Base-by-base conservation (phyloP, 306 rosid species). In the Calophaca sinica region DNA sequence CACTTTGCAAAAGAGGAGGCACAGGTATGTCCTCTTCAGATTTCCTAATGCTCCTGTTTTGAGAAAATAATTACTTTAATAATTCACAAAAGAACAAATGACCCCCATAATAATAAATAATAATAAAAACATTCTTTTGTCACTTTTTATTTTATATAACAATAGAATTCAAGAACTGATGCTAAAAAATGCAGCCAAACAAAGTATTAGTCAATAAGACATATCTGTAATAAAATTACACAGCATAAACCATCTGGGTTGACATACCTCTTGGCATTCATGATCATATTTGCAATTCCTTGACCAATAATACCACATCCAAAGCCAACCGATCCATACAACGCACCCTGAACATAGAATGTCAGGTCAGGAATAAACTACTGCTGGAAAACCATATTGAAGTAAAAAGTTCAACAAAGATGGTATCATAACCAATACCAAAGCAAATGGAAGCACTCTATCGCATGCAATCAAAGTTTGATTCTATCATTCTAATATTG, bases 301-400 rank as follows among this genome's bases (percentile, higher is more conserved):
- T 94, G 99, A 76, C 99, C 99, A 66, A 94, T 44, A 41, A 94
- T 84, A 59, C 99, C 99, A 83, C 99, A 94, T 75, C 87, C 97
- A 74, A 92, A 90, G 33, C 99, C 99, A 80, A 92, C 97, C 2
- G 87, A 72, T 68, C 96, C 99, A 81, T 94, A 94, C 79, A 90
- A 66, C 20, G 90, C 87, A 73, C 99, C 99, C 99, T 94, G 87
- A 80, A 86, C 58, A 80, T 68, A 79, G 72, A 87, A 87, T 60
- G 48, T 62, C 59, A 53, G 44, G 78, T 28, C 5, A 51, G 67
- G 38, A 72, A 74, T 35, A 62, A 53, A 45, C 49, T 66, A 35
- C 35, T 6, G 71, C 13, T 31, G 39, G 33, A 75, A 75, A 80
- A 48, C 79, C 69, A 60, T 35, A 48, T 33, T 70, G 15, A 65